Evolutionary conservation across 352 stramenopile genomes (phyloP), one percentile per base, ranked within the genome.

Genomic region (Hyaloperonospora brassicae): DNA sequence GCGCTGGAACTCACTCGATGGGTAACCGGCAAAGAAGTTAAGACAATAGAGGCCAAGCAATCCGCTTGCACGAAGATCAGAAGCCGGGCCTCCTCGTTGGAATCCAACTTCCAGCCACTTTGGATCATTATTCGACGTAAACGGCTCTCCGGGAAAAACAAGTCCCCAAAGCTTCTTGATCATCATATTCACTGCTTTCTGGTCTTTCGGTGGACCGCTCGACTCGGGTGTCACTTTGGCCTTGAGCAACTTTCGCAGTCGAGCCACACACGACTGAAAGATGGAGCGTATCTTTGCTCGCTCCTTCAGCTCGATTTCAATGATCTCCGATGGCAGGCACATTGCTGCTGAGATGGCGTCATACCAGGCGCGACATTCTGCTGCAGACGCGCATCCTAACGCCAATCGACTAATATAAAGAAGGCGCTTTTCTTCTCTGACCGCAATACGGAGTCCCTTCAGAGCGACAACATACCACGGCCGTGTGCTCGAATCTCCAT

Each of bases 21-120:
- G 74, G 38, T 82, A 74, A 21, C 64, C 82, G 34, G 86, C 76
- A 57, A 92, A 93, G 52, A 89, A 93, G 21, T 86, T 90, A 34
- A 93, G 61, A 60, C 73, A 89, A 52, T 93, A 89, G 2, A 93
- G 58, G 12, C 84, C 84, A n/a, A 93, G 59, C n/a, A 93, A 50
- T 2, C 84, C 84, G 25, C 81, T 93, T 21, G 84, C 86, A 31
- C 84, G 75, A 49, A 93, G 65, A 60, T 93, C 84, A 1, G 84
- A 93, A 11, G 79, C 79, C 11, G 84, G 84, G 1, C 84, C 84
- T 47, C 84, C 84, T 56, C 84, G 59, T 57, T 93, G 84, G 39
- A 93, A 92, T 23, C 84, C 84, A 49, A 93, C 57, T 52, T 93
- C 84, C 44, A 90, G 72, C 84, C 84, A 93, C 31, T 77, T 73